Evolutionary conservation across 2,329 filamentous ascomycete genomes (phyloP).

Genomic region (Gremmenia infestans): DNA sequence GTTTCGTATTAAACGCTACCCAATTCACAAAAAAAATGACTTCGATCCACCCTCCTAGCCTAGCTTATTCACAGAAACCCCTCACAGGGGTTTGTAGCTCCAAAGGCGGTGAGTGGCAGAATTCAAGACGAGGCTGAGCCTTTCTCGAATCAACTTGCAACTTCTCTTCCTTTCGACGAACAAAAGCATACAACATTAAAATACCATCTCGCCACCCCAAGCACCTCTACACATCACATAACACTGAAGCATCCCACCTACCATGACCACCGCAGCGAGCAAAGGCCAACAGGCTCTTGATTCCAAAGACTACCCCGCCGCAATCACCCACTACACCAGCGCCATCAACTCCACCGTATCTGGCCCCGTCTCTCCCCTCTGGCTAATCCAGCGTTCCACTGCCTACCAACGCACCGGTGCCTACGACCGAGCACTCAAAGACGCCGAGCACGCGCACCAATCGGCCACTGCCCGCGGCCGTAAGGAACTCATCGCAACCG

Average conservation of each 20-base stretch:
- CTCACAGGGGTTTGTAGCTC: background rate
- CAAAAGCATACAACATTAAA: too few relatives aligned
- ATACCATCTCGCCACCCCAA: background rate
- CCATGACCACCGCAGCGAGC: conserved; percentile 46
- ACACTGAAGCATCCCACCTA: conserved; percentile 5
- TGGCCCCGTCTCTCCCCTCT: conserved; percentile 52
- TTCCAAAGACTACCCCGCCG: conserved; percentile 58
- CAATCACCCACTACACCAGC: conserved; percentile 61
- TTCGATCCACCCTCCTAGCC: too few relatives aligned
- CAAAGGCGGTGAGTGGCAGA: background rate
- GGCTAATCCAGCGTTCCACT: conserved; percentile 77
- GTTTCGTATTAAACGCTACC: too few relatives aligned
- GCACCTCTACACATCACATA: background rate
- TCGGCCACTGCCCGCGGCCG: conserved; percentile 63
- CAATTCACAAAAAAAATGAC: too few relatives aligned
- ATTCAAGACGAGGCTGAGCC: conserved; percentile 7
- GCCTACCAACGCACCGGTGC: conserved; percentile 64
- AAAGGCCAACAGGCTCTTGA: conserved; percentile 57
- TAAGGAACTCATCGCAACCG: conserved; percentile 70
- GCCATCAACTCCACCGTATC: conserved; percentile 65
- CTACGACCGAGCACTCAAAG: conserved; percentile 59
- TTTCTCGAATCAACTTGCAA: background rate
- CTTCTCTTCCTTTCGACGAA: too few relatives aligned
- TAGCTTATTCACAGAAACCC: too few relatives aligned
- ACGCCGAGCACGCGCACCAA: conserved; percentile 62